A percentile compares a stretch with the other conserved stretches of the same genome.
Evolutionary conservation across 306 rosid genomes (phyloP).

Genomic region (Dryas octopetala): DNA sequence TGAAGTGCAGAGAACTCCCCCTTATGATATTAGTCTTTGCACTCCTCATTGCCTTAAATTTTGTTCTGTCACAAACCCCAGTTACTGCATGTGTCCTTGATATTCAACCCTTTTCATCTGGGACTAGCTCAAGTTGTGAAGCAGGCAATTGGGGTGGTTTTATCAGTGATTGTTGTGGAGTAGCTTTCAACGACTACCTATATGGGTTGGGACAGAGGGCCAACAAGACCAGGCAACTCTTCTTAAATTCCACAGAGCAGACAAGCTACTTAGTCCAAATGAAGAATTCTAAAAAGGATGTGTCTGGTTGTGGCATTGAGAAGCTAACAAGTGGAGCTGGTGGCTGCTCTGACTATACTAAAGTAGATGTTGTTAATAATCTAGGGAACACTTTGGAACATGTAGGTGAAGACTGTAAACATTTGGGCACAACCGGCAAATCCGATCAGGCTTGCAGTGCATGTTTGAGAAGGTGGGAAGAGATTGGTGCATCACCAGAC

Average conservation of each 20-base stretch:
- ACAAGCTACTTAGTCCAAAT: slow-evolving; percentile 31
- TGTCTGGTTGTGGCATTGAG: slow-evolving; percentile 44
- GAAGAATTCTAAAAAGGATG: slow-evolving; percentile 19
- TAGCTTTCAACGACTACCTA: slow-evolving; percentile 44
- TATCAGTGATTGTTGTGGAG: slow-evolving; percentile 39
- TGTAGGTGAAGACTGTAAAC: slow-evolving; percentile 44
- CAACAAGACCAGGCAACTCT: slow-evolving; percentile 44
- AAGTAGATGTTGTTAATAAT: slow-evolving; percentile 38
- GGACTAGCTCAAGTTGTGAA: slow-evolving; percentile 36
- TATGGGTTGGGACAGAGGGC: slow-evolving; percentile 50
- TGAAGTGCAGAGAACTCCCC: slow-evolving; percentile 19
- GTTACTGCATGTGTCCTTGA: slow-evolving; percentile 42
- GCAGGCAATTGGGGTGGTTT: slow-evolving; percentile 56
- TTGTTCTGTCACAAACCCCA: slow-evolving; percentile 30
- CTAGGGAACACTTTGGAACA: slow-evolving; percentile 36
- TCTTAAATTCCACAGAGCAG: slow-evolving; percentile 49
- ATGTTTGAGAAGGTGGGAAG: slow-evolving; percentile 52
- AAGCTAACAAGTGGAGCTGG: slow-evolving; percentile 51
- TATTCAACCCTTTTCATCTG: slow-evolving; percentile 33
- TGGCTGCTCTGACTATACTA: slow-evolving; percentile 50
- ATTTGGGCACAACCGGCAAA: slow-evolving; percentile 18
- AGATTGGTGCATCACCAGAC: slow-evolving; percentile 25
- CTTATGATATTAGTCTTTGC: slow-evolving; percentile 18
- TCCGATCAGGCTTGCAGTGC: slow-evolving; percentile 35
- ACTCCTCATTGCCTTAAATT: slow-evolving; percentile 21